Evolutionary conservation across 768 basidiomycete species (phyloP).

Genomic region (Russula foetens): DNA sequence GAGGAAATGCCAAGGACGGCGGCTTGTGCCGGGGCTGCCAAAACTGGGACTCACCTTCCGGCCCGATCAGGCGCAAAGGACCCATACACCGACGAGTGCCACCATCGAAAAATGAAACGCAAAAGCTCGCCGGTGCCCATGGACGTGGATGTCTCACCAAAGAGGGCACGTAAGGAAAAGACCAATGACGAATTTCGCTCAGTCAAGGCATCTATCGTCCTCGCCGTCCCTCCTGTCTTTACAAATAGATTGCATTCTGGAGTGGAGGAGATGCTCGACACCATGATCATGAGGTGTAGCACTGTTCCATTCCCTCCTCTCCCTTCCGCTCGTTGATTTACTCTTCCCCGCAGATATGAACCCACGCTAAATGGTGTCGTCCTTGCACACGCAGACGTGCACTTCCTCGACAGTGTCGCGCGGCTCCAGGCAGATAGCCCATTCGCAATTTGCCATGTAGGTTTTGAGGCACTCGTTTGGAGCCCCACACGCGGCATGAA

Average conservation of each 20-base stretch:
- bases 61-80: too few relatives aligned
- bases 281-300: slow-evolving; percentile 88
- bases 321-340: neutral
- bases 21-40: neutral
- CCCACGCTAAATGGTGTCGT: slow-evolving; percentile 83
- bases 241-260: slow-evolving; percentile 63
- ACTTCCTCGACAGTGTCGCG: slow-evolving; percentile 56
- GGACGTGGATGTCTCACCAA: slow-evolving; percentile 18
- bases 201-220: slow-evolving; percentile 53
- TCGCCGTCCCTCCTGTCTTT: slow-evolving; percentile 80
- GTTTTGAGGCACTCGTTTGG: slow-evolving; percentile 85
- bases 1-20: neutral
- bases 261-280: slow-evolving; percentile 85
- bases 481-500: slow-evolving; percentile 75
- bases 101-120: slow-evolving; percentile 1
- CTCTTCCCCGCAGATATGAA: slow-evolving; percentile 55
- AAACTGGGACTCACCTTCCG: too few relatives aligned
- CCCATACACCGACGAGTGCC: neutral
- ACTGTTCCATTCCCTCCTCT: neutral
- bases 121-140: slow-evolving; percentile 21
- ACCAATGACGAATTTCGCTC: slow-evolving; percentile 45
- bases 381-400: slow-evolving; percentile 73
- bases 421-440: slow-evolving; percentile 77
- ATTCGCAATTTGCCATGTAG: slow-evolving; percentile 64
- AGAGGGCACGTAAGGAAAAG: slow-evolving; percentile 27